phyloP scores from a whole-genome alignment of 2,329 filamentous ascomycete genomes.

The Fusarium piperis region DNA sequence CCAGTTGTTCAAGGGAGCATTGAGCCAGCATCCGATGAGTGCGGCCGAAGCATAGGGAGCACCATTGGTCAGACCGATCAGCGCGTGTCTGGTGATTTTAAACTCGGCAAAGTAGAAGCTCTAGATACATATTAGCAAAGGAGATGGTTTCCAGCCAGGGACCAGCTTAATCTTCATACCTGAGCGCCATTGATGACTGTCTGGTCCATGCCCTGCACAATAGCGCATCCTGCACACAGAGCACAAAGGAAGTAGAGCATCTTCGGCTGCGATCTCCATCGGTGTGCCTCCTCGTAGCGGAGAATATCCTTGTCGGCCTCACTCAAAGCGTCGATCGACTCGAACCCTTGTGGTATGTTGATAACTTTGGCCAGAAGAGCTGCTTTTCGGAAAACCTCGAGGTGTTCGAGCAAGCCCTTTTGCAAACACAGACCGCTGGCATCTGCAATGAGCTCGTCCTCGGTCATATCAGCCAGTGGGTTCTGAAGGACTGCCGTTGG shows the following conservation, averaged over 20 bases:
- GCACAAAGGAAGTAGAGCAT: constrained; percentile 56
- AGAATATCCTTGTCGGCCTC: constrained; percentile 49
- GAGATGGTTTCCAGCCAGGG: not conserved
- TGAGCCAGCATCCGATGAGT: constrained; percentile 51
- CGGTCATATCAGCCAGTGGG: constrained; percentile 28
- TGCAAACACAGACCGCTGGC: constrained; percentile 21
- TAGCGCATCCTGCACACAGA: constrained; percentile 61
- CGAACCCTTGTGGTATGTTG: constrained; percentile 39
- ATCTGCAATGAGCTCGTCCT: constrained; percentile 31
- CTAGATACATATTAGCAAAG: constrained; percentile 34
- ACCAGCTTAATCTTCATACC: constrained; percentile 13
- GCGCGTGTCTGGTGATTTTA: constrained; percentile 44
- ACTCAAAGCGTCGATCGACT: constrained; percentile 41
- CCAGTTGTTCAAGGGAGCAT: constrained; percentile 61
- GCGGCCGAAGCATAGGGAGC: constrained; percentile 64
- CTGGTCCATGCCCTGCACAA: constrained; percentile 71
- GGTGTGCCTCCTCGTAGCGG: constrained; percentile 61
- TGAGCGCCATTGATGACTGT: constrained; percentile 67
- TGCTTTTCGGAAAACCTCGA: constrained; percentile 50
- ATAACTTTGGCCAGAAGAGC: constrained; percentile 48
- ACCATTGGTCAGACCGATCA: constrained; percentile 64
- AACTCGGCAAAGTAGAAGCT: constrained; percentile 47
- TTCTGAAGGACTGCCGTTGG: constrained; percentile 30
- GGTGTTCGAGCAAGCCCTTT: constrained; percentile 56
- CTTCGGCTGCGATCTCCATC: constrained; percentile 61